Conservation (phyloP, 2,329 filamentous ascomycete species). For the Penicillium sp. region DNA sequence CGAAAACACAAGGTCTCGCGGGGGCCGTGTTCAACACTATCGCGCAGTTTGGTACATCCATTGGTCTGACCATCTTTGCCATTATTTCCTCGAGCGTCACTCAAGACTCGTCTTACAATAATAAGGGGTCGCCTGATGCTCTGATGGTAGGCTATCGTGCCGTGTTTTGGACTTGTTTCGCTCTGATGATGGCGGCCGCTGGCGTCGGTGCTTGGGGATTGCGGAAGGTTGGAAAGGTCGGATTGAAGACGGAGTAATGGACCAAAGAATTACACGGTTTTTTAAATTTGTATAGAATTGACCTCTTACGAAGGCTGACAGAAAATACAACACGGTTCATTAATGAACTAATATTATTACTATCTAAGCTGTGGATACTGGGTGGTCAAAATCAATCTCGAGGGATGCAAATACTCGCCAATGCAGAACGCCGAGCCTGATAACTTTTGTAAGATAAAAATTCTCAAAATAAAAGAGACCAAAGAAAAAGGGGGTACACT, state of each 20-base stretch:
- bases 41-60: conserved; percentile 54
- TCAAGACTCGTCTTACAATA: conserved; percentile 32
- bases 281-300: neutral
- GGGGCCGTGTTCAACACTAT: conserved; percentile 63
- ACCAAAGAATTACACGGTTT: neutral
- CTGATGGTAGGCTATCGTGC: conserved; percentile 54
- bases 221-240: conserved; percentile 49
- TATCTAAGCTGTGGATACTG: neutral
- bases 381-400: neutral
- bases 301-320: neutral
- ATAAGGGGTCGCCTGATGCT: conserved; percentile 26
- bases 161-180: conserved; percentile 56
- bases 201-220: conserved; percentile 45
- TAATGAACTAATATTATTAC: neutral
- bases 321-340: neutral
- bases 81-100: conserved; percentile 47
- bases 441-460: neutral
- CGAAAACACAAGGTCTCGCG: conserved; percentile 58
- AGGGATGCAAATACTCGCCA: neutral
- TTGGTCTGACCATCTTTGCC: conserved; percentile 54
- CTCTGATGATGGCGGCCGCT: conserved; percentile 41
- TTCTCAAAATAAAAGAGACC: neutral
- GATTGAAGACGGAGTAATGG: conserved; percentile 43
- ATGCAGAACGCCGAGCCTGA: neutral
- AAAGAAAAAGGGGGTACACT: neutral